Evolutionary conservation across 2,329 filamentous ascomycete genomes (phyloP).

Genomic region (Penicillium carneum): DNA sequence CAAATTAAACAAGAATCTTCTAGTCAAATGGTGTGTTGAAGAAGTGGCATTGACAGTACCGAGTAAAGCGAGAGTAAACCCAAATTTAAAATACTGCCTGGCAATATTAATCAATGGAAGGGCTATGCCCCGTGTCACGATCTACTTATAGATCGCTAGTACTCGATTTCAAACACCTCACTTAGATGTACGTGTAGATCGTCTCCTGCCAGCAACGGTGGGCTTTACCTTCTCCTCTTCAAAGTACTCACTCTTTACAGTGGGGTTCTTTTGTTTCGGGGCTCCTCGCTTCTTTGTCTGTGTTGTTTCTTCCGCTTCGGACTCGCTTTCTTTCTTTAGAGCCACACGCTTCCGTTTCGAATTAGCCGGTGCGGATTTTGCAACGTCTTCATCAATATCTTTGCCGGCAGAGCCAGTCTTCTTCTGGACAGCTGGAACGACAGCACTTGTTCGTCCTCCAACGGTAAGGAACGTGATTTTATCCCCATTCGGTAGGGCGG

Average conservation of each 20-base stretch:
- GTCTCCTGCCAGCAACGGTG: conserved; percentile 34
- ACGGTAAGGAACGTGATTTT: conserved; percentile 87
- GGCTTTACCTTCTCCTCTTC: conserved; percentile 29
- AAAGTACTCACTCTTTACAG: conserved; percentile 37
- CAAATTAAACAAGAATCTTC: neutral
- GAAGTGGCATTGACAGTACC: too few species aligned
- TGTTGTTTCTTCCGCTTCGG: conserved; percentile 32
- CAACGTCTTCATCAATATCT: conserved; percentile 52
- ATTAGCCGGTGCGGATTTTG: conserved; percentile 30
- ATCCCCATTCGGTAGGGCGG: conserved; percentile 79
- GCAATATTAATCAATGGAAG: too few species aligned
- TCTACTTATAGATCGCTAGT: neutral
- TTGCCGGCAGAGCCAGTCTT: conserved; percentile 71
- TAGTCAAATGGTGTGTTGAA: neutral
- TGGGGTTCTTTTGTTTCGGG: conserved; percentile 34
- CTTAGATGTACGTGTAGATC: conserved; percentile 38
- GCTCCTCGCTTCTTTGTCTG: conserved; percentile 38
- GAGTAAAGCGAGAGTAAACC: too few species aligned
- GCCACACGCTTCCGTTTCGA: conserved; percentile 46
- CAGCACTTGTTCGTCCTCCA: conserved; percentile 87
- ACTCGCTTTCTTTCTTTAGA: conserved; percentile 40
- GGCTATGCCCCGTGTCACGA: too few species aligned
- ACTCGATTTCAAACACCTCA: neutral
- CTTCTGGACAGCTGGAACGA: conserved; percentile 84
- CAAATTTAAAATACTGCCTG: too few species aligned